Conservation (phyloP, 2,329 filamentous ascomycete species). For the Fusarium sp. region DNA sequence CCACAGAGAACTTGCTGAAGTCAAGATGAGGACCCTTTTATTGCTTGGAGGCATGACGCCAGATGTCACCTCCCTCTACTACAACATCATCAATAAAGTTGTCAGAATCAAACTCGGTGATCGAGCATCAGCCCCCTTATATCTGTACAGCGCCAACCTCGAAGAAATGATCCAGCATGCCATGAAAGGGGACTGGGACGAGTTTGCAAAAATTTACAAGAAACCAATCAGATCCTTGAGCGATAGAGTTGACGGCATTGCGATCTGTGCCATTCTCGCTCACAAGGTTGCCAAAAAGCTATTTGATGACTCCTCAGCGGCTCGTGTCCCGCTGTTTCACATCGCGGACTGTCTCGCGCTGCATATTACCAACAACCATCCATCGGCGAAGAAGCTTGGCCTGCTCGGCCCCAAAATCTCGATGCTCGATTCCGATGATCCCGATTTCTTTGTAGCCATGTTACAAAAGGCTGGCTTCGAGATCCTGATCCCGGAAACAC, state of each 20-base stretch:
- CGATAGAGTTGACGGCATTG: background rate
- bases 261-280: constrained; percentile 2
- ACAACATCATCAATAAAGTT: background rate
- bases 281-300: background rate
- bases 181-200: background rate
- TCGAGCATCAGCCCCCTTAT: background rate
- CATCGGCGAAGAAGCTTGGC: background rate
- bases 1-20: accelerated
- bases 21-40: background rate
- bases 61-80: background rate
- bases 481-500: background rate
- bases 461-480: background rate
- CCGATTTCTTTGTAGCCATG: background rate
- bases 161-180: constrained; percentile 6
- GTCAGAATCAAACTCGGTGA: background rate
- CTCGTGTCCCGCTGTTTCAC: background rate
- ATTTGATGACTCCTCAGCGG: background rate
- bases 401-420: background rate
- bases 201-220: background rate
- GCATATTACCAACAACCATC: background rate
- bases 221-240: background rate
- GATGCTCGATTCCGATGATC: background rate
- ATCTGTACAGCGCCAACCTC: constrained; percentile 4
- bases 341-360: background rate
- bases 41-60: constrained; percentile 5